Evolutionary conservation across 169 alveolate genomes (phyloP).

Genomic region (Plasmodium billcollinsi): DNA sequence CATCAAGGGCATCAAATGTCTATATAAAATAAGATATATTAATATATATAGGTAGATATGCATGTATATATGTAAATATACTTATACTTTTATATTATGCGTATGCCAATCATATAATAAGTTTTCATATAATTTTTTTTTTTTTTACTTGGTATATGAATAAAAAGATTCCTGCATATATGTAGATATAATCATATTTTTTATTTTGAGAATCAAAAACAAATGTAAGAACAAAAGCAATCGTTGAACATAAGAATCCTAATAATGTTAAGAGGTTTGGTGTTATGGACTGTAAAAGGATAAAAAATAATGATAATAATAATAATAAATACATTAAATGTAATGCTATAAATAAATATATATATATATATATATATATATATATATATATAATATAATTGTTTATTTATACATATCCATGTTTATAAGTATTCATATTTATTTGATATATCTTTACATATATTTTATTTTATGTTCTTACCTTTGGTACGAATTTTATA

Average conservation of each 20-base stretch:
- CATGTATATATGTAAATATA: too few relatives aligned
- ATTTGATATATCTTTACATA: too few relatives aligned
- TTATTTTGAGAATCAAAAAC: slow-evolving; percentile 40
- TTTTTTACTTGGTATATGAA: slow-evolving; percentile 45
- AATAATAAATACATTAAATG: slow-evolving; percentile 3
- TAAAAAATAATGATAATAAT: not conserved
- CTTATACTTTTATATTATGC: too few relatives aligned
- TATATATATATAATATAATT: too few relatives aligned
- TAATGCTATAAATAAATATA: not conserved
- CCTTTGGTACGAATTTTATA: slow-evolving; percentile 56
- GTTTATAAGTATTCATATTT: too few relatives aligned
- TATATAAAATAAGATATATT: slow-evolving; percentile 19
- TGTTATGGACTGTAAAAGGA: slow-evolving; percentile 45
- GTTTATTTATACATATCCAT: too few relatives aligned
- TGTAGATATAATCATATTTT: slow-evolving; percentile 55
- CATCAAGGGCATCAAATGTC: slow-evolving; percentile 93
- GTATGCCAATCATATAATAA: too few relatives aligned
- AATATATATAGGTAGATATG: too few relatives aligned
- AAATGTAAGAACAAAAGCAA: slow-evolving; percentile 63
- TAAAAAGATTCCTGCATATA: slow-evolving; percentile 61
- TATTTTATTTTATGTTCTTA: slow-evolving; percentile 2
- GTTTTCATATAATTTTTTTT: not conserved
- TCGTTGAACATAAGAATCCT: slow-evolving; percentile 59
- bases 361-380: too few relatives aligned
- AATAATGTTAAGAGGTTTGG: slow-evolving; percentile 71